Evolutionary conservation across 148 eudicot species (phyloP).

Genomic region (Rhododendron henanense): DNA sequence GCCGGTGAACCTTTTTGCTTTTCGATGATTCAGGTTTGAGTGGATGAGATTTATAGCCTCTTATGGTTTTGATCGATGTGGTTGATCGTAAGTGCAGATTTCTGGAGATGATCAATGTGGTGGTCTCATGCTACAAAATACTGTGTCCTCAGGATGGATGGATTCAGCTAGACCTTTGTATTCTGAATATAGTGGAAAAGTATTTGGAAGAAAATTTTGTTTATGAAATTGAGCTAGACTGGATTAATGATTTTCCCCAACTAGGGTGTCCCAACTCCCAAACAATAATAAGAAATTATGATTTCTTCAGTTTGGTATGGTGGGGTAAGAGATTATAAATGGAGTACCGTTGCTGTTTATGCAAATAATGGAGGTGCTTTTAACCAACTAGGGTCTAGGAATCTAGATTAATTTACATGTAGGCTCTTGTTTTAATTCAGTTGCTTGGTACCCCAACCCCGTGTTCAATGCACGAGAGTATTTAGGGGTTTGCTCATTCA

Average conservation of each 20-base stretch:
- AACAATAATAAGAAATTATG: not conserved
- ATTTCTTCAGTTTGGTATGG: not conserved
- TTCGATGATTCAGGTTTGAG: not conserved
- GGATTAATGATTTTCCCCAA: not conserved
- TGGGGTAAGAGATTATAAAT: not conserved
- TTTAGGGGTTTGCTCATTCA: too few relatives aligned
- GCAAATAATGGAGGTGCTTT: not conserved
- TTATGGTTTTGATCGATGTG: not conserved
- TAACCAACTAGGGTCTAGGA: not conserved
- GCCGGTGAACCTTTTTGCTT: not conserved
- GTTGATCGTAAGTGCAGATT: not conserved
- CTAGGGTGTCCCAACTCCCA: not conserved
- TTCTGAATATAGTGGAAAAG: not conserved
- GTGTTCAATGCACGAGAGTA: too few relatives aligned
- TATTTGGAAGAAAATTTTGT: too few relatives aligned
- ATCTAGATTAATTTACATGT: not conserved
- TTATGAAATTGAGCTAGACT: not conserved
- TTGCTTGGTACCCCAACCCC: too few relatives aligned
- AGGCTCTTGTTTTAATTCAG: not conserved
- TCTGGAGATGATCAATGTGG: too few relatives aligned
- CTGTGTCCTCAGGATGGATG: too few relatives aligned
- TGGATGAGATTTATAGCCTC: not conserved
- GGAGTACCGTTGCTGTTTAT: not conserved
- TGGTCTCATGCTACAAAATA: too few relatives aligned
- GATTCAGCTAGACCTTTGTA: too few relatives aligned